Evolutionary conservation across 345 rosid species (phyloP), one percentile per base, ranked within the genome.

Genomic region (Linum lewisii): DNA sequence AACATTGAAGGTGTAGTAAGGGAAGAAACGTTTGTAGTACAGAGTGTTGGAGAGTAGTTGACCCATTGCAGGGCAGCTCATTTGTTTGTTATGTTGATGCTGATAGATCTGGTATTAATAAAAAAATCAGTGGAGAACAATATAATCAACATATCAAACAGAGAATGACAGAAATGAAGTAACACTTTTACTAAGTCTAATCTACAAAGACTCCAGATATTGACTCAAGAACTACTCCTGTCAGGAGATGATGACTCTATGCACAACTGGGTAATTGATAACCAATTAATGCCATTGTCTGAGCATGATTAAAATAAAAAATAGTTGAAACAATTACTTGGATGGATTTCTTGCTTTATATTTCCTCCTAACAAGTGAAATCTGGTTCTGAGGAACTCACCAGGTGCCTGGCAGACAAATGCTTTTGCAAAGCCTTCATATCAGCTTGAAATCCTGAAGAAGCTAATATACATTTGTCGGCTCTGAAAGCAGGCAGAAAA

Each of bases 391-490:
- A 42, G 15, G 2, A 11, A 15, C 86, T 87, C 70, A 94, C 97
- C 95, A 94, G 66, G 76, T 90, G 96, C 75, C 82, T 90, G 0
- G 97, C 90, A 11, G 83, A 72, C 69, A 94, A 73, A 16, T 69
- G 80, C 78, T 94, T 94, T 65, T 93, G 97, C 25, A 93, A 76
- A 57, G 97, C 99, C 70, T 81, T 89, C 52, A 87, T 92, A 78
- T 93, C 99, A 59, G 97, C 99, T 69, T 93, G 99, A 72, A 93
- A 93, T 2, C 99, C 99, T 21, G 97, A 93, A 45, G 99, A 89
- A 60, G 97, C 89, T 85, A 93, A 72, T 16, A 93, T 78, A 69
- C 82, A 72, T 61, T 82, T 87, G 61, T 89, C 90, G 0, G 95
- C 97, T 75, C 97, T 89, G 87, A 63, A 54, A 23, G 21, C 42